A percentile compares a stretch with the other conserved stretches of the same genome.
Evolutionary conservation across 2,329 filamentous ascomycete species (phyloP).

Genomic region (Sodiomyces alkalinus): DNA sequence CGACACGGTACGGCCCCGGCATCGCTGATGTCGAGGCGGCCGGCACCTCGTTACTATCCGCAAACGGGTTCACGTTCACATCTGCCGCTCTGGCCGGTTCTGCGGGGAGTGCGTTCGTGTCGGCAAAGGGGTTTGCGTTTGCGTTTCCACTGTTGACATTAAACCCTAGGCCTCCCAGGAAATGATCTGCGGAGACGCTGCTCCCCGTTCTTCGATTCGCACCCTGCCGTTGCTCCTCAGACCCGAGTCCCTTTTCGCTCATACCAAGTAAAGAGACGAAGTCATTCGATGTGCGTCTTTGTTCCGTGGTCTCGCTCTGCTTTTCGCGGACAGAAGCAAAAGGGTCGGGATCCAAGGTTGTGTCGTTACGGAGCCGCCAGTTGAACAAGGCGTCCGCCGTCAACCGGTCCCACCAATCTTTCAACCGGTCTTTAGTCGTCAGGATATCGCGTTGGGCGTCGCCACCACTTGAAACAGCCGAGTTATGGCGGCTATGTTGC

Average conservation of each 20-base stretch:
- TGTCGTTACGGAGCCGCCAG: constrained; percentile 18
- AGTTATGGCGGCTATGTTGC: constrained; percentile 23
- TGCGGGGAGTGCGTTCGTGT: constrained; percentile 25
- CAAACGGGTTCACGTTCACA: constrained; percentile 31
- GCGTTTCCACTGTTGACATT: constrained; percentile 20
- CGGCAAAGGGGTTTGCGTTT: constrained; percentile 29
- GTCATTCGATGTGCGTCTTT: constrained; percentile 19
- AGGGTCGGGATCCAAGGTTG: constrained; percentile 12
- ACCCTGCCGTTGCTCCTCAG: constrained; percentile 20
- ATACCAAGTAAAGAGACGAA: constrained; percentile 27
- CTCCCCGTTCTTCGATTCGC: constrained; percentile 16
- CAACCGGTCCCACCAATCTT: constrained; percentile 30
- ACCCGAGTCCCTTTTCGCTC: constrained; percentile 24
- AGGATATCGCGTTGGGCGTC: constrained; percentile 7
- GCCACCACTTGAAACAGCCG: constrained; percentile 8
- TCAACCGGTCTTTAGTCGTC: constrained; percentile 21
- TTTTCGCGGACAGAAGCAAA: constrained; percentile 13
- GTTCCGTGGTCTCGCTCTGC: constrained; percentile 7
- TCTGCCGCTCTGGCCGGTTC: constrained; percentile 23
- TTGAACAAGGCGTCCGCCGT: constrained; percentile 22
- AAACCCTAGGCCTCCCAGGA: constrained; percentile 23
- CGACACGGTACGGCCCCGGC: constrained; percentile 26
- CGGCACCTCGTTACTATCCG: constrained; percentile 29
- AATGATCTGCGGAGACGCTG: constrained; percentile 19
- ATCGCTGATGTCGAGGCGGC: constrained; percentile 12